These are phyloP conservation scores for Neocucurbitaria cava DNA, from an alignment of 2,329 filamentous ascomycete species.

Conservation along the genomic window DNA sequence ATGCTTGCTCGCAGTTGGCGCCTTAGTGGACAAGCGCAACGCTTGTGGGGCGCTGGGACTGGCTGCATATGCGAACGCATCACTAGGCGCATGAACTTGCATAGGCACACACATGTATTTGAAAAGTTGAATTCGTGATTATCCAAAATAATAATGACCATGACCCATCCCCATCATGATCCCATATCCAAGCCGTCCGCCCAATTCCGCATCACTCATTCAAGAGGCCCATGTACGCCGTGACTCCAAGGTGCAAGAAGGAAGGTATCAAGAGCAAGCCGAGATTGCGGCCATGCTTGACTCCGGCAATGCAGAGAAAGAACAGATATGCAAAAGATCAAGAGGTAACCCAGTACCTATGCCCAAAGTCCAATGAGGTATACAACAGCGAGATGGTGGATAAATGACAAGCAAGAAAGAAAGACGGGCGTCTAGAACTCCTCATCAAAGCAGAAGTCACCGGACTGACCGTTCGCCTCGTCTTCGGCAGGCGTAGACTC, in stretches of 20 bases:
- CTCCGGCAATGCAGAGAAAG: conserved; percentile 43
- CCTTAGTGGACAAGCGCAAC: not conserved
- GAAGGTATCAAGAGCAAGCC: conserved; percentile 37
- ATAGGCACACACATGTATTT: not conserved
- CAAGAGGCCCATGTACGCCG: conserved; percentile 19
- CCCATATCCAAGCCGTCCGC: conserved; percentile 5
- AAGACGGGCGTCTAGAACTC: conserved; percentile 75
- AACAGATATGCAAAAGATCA: conserved; percentile 34
- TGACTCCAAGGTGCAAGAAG: conserved; percentile 24
- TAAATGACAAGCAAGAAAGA: conserved; percentile 22
- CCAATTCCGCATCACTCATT: conserved; percentile 17
- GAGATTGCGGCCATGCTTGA: conserved; percentile 19
- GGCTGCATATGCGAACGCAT: not conserved
- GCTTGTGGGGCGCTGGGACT: not conserved
- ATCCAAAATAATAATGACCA: conserved; percentile 17
- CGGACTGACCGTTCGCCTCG: conserved; percentile 57
- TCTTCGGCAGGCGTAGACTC: conserved; percentile 50
- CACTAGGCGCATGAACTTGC: not conserved
- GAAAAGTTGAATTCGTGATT: conserved; percentile 24
- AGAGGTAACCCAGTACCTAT: conserved; percentile 31
- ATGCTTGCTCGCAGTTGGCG: not conserved
- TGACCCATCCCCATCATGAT: conserved; percentile 15
- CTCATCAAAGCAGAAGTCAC: conserved; percentile 92
- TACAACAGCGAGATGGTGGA: conserved; percentile 31
- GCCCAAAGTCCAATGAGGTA: conserved; percentile 28